Conservation (phyloP, 164 flowering plant species). For the Litsea cubeba region DNA sequence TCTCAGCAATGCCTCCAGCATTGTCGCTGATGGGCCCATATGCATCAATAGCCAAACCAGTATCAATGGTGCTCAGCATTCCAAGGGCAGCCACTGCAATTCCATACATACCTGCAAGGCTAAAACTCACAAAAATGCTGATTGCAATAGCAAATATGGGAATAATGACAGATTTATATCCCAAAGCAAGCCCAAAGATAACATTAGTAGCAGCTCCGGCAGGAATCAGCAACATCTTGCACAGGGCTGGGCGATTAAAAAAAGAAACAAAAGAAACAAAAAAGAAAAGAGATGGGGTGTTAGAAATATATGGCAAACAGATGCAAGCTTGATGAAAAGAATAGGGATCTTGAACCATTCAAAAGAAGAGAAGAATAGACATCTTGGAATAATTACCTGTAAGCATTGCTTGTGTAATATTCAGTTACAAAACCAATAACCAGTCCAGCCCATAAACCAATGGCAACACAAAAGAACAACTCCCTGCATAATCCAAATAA, state of each 20-base stretch:
- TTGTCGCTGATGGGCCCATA: conserved; percentile 89
- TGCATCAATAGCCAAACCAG: conserved; percentile 83
- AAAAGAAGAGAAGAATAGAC: no score
- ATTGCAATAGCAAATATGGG: conserved; percentile 53
- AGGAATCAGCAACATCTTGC: conserved; percentile 64
- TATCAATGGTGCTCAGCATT: conserved; percentile 71
- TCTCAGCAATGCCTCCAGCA: conserved; percentile 91
- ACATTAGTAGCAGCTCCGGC: conserved; percentile 64
- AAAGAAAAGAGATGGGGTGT: no score
- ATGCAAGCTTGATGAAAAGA: no score
- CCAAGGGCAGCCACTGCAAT: conserved; percentile 61
- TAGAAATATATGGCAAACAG: no score
- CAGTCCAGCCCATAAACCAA: no score
- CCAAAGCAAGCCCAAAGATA: conserved; percentile 53
- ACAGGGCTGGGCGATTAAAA: conserved; percentile 38
- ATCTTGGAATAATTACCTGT: no score
- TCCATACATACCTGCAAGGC: conserved; percentile 58
- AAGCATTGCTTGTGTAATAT: no score
- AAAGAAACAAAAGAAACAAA: not conserved
- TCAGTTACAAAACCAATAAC: no score
- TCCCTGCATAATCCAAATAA: no score
- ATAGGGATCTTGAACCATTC: no score
- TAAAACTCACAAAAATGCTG: conserved; percentile 47
- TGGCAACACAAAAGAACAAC: no score
- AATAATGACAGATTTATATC: conserved; percentile 52